A percentile compares a stretch with the other conserved stretches of the same genome.
These are phyloP conservation scores for Mangifera indica DNA, from an alignment of 345 rosid species.

Conservation along the genomic window DNA sequence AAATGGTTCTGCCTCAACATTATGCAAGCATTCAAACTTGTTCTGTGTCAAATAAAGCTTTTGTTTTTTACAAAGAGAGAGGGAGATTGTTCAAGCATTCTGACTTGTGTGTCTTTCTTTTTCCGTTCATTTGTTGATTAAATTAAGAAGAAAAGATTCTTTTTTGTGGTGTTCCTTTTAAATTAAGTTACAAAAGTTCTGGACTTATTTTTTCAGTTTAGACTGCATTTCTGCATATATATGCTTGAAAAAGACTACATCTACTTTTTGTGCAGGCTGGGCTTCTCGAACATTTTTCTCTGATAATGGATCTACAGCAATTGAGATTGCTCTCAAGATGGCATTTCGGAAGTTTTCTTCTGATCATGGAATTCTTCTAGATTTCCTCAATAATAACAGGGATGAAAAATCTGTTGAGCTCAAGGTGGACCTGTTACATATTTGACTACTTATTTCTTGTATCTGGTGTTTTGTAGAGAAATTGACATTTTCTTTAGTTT, in stretches of 20 bases:
- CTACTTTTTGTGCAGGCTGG: conserved; percentile 66
- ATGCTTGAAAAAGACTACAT: conserved; percentile 4
- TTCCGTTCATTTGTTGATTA: not conserved
- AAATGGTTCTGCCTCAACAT: not conserved
- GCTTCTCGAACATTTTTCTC: conserved; percentile 88
- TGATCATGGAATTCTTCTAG: conserved; percentile 50
- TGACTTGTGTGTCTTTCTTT: not conserved
- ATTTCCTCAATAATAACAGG: conserved; percentile 25
- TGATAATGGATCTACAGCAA: conserved; percentile 93
- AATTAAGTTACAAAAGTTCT: not conserved
- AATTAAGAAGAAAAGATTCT: not conserved
- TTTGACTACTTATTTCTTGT: conserved; percentile 11
- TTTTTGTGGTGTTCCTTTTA: not conserved
- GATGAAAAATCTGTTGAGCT: conserved; percentile 41
- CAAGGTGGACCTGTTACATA: conserved; percentile 45
- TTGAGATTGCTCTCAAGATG: conserved; percentile 96
- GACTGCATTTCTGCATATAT: conserved; percentile 1
- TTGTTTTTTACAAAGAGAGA: not conserved
- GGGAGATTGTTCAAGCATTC: no score
- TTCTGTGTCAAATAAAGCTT: not conserved
- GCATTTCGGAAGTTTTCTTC: conserved; percentile 77
- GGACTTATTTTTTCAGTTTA: not conserved
- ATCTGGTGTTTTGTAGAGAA: not conserved
- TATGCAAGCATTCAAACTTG: not conserved
- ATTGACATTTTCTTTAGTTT: not conserved